A percentile compares a stretch with the other conserved stretches of the same genome.
These are phyloP conservation scores for Daldinia sp. DNA, from an alignment of 2,329 filamentous ascomycete genomes.

Conservation along the genomic window DNA sequence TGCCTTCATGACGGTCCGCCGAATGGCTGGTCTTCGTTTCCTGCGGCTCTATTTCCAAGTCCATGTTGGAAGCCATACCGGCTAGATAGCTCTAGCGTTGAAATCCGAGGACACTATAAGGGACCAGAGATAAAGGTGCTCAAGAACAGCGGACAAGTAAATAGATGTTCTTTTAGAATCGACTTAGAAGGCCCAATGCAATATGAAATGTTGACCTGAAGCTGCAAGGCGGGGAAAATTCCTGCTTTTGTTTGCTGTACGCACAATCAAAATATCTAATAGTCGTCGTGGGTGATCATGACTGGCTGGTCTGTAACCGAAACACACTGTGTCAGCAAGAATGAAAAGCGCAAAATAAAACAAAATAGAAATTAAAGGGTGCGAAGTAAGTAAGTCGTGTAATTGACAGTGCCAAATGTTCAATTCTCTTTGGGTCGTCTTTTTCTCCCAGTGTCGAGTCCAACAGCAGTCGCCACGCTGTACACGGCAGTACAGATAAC, in stretches of 20 bases:
- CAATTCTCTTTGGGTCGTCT: constrained; percentile 36
- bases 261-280: constrained; percentile 31
- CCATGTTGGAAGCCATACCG: constrained; percentile 35
- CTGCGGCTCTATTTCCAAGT: constrained; percentile 43
- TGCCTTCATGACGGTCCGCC: constrained; percentile 44
- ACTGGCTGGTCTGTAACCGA: constrained; percentile 35
- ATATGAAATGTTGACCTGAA: constrained; percentile 12
- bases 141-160: constrained; percentile 10
- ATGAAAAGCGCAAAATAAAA: constrained; percentile 8
- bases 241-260: constrained; percentile 26
- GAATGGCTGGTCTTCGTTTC: constrained; percentile 34
- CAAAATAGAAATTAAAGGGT: constrained; percentile 23
- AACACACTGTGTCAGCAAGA: constrained; percentile 33
- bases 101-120: neutral
- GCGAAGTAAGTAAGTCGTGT: constrained; percentile 36
- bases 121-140: neutral
- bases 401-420: constrained; percentile 41
- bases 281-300: constrained; percentile 38
- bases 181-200: constrained; percentile 1
- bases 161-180: neutral
- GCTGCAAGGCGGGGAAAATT: constrained; percentile 29
- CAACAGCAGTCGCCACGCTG: constrained; percentile 34
- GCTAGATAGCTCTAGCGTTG: neutral
- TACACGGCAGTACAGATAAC: constrained; percentile 37
- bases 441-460: constrained; percentile 24